phyloP scores from a whole-genome alignment of 1,139 yeast genomes.

The Debaryomycetaceae sp. region DNA sequence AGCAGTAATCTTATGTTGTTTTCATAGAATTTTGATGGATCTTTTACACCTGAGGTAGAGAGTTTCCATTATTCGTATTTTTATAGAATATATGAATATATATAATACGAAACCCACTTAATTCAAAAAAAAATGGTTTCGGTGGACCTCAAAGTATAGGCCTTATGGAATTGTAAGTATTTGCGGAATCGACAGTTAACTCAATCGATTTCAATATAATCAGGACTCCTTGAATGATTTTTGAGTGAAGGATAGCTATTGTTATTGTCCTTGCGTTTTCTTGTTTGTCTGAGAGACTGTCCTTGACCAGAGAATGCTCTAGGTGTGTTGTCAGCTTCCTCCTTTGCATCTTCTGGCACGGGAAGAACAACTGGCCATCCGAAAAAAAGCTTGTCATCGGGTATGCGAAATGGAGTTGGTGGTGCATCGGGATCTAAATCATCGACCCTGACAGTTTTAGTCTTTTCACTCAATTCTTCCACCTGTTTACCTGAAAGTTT shows the following conservation, averaged over 20 bases:
- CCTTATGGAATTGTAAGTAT: no score
- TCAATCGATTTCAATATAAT: conserved; percentile 74
- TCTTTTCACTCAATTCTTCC: conserved; percentile 12
- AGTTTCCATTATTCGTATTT: no score
- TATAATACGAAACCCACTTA: no score
- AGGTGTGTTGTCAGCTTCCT: conserved; percentile 20
- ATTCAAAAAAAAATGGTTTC: no score
- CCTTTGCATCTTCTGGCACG: conserved; percentile 41
- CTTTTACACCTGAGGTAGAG: no score
- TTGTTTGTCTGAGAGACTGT: conserved; percentile 67
- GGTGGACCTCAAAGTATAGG: no score
- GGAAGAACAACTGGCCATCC: conserved; percentile 90
- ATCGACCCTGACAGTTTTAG: conserved; percentile 23
- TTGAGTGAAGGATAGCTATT: conserved; percentile 39
- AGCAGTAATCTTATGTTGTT: background rate
- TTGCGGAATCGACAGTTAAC: conserved; percentile 1
- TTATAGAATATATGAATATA: no score
- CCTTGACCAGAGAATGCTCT: conserved; percentile 59
- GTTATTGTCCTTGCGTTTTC: conserved; percentile 64
- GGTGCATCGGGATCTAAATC: conserved; percentile 53
- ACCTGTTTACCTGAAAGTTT: conserved; percentile 66
- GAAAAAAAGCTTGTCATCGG: conserved; percentile 85
- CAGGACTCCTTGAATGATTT: conserved; percentile 64
- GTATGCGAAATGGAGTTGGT: conserved; percentile 70
- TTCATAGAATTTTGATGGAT: background rate